phyloP scores from a whole-genome alignment of 805 yeast species.

The Candida morakotiae region DNA sequence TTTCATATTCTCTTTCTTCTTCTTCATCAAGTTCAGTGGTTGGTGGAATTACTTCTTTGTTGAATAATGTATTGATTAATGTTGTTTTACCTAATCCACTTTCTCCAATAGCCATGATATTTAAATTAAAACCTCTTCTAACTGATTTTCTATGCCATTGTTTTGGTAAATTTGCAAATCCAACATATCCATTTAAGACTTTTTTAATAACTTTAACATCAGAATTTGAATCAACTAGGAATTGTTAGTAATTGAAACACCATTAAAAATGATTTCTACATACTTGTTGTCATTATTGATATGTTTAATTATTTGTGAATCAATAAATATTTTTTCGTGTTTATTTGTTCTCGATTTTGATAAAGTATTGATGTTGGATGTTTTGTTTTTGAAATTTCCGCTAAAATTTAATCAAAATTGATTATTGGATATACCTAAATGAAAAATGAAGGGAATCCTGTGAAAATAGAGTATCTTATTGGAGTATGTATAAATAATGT shows the following conservation, averaged over 20 bases:
- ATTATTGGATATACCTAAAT: no score
- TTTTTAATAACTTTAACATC: slow-evolving; percentile 68
- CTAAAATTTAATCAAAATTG: not conserved
- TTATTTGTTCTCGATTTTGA: slow-evolving; percentile 1
- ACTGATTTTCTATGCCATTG: slow-evolving; percentile 97
- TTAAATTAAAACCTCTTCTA: slow-evolving; percentile 84
- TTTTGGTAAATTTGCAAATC: slow-evolving; percentile 95
- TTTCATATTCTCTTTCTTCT: slow-evolving; percentile 31
- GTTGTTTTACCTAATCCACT: slow-evolving; percentile 92
- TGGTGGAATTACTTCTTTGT: slow-evolving; percentile 29
- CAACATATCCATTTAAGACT: slow-evolving; percentile 88
- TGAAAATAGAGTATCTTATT: no score
- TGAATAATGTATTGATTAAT: slow-evolving; percentile 82
- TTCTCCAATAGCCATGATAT: slow-evolving; percentile 87
- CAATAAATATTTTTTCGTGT: slow-evolving; percentile 5
- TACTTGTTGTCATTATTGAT: slow-evolving; percentile 5
- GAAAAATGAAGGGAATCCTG: no score
- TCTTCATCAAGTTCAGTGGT: slow-evolving; percentile 9
- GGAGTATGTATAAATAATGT: no score
- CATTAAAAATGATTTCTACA: no score
- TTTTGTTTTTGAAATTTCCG: not conserved
- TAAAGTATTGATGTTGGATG: slow-evolving; percentile 3
- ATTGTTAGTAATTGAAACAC: not conserved
- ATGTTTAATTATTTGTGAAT: not conserved
- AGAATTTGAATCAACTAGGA: slow-evolving; percentile 7